phyloP scores from a whole-genome alignment of 768 basidiomycete species.

The Tephrocybe rancida region DNA sequence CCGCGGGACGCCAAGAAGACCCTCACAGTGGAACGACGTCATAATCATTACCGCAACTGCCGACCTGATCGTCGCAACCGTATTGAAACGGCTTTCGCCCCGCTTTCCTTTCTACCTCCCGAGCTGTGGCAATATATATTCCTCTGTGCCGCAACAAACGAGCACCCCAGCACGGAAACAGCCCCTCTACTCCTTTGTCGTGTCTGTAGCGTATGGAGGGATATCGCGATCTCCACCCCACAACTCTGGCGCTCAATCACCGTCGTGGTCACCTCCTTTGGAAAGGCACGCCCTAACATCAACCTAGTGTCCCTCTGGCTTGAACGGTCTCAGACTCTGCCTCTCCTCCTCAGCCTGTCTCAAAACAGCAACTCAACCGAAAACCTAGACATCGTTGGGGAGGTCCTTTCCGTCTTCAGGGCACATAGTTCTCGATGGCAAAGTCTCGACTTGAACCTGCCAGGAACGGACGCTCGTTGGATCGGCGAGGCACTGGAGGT shows the following conservation, averaged over 20 bases:
- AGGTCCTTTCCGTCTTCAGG: slow-evolving; percentile 32
- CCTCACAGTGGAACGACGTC: not conserved
- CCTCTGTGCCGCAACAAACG: slow-evolving; percentile 9
- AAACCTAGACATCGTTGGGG: slow-evolving; percentile 27
- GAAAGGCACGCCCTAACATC: slow-evolving; percentile 30
- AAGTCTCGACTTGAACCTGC: slow-evolving; percentile 31
- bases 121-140: slow-evolving; percentile 36
- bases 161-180: slow-evolving; percentile 11
- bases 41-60: slow-evolving; percentile 3
- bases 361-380: slow-evolving; percentile 34
- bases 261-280: slow-evolving; percentile 31
- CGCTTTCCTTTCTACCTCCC: slow-evolving; percentile 21
- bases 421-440: slow-evolving; percentile 31
- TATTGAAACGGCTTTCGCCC: not conserved
- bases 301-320: slow-evolving; percentile 33
- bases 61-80: not conserved
- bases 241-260: slow-evolving; percentile 41
- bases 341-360: slow-evolving; percentile 30
- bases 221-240: slow-evolving; percentile 36
- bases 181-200: slow-evolving; percentile 40
- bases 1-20: slow-evolving; percentile 2
- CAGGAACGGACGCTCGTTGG: slow-evolving; percentile 29
- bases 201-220: slow-evolving; percentile 45
- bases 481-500: slow-evolving; percentile 20
- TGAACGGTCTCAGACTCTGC: slow-evolving; percentile 32